Percentiles rank a stretch among this genome's conserved stretches.
These are phyloP conservation scores for Teratosphaeria gauchensis DNA, from an alignment of 2,329 filamentous ascomycete species.

Conservation along the genomic window DNA sequence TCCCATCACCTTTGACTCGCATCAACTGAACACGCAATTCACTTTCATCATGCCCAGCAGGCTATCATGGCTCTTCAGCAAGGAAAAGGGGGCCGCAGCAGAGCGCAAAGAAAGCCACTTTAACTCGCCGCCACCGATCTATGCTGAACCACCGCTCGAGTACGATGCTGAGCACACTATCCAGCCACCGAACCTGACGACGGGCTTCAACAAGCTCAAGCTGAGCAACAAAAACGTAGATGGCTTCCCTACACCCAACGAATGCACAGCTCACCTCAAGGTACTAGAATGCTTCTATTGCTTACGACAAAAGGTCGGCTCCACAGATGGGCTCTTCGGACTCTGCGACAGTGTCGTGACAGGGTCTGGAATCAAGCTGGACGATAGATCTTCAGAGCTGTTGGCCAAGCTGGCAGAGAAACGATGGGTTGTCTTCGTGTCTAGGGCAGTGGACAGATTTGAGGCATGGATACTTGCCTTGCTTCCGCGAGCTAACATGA, in stretches of 20 bases:
- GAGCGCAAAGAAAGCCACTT: constrained; percentile 8
- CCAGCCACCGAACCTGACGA: constrained; percentile 18
- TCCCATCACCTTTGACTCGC: neutral
- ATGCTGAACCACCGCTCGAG: constrained; percentile 11
- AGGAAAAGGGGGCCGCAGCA: constrained; percentile 18
- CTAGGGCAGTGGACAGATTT: constrained; percentile 60
- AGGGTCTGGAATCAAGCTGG: constrained; percentile 25
- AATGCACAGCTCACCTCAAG: constrained; percentile 65
- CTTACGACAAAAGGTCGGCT: constrained; percentile 58
- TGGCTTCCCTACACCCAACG: constrained; percentile 37
- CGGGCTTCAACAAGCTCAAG: constrained; percentile 20
- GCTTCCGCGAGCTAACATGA: constrained; percentile 14
- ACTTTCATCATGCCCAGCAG: neutral
- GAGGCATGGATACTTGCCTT: constrained; percentile 51
- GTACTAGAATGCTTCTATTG: constrained; percentile 58
- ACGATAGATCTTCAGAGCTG: constrained; percentile 18
- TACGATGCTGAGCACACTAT: constrained; percentile 15
- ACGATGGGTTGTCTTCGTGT: constrained; percentile 61
- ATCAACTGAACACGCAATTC: neutral
- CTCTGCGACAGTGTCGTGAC: constrained; percentile 35
- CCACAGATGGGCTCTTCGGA: constrained; percentile 57
- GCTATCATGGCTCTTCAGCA: constrained; percentile 3
- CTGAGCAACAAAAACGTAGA: constrained; percentile 21
- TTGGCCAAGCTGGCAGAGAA: constrained; percentile 56
- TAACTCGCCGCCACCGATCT: constrained; percentile 13